phyloP scores from a whole-genome alignment of 805 yeast genomes.

The Cyberlindnera nakhonratchasimensis region DNA sequence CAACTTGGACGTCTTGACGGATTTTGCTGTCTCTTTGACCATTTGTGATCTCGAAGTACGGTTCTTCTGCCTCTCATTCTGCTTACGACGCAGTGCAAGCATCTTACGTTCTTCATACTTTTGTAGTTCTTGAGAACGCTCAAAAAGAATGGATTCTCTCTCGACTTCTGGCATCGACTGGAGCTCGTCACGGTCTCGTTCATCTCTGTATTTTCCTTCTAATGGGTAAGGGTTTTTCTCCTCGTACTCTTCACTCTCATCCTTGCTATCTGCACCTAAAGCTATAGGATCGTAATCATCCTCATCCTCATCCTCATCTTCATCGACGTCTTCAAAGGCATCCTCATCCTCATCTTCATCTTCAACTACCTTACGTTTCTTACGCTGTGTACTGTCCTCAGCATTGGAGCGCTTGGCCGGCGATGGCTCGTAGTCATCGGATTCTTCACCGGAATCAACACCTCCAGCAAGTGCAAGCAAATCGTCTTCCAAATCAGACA shows the following conservation, averaged over 20 bases:
- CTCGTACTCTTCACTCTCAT: conserved; percentile 36
- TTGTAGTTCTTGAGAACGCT: conserved; percentile 90
- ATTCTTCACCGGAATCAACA: conserved; percentile 34
- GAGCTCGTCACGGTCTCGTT: conserved; percentile 62
- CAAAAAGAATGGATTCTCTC: conserved; percentile 87
- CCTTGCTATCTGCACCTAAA: conserved; percentile 35
- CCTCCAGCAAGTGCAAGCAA: conserved; percentile 92
- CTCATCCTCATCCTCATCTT: conserved; percentile 34
- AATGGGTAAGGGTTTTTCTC: conserved; percentile 81
- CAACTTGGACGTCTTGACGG: conserved; percentile 49
- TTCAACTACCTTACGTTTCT: conserved; percentile 26
- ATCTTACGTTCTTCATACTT: conserved; percentile 79
- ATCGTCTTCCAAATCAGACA: conserved; percentile 82
- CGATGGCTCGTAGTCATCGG: conserved; percentile 35
- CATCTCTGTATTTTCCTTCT: conserved; percentile 88
- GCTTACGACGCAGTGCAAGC: conserved; percentile 76
- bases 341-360: conserved; percentile 20
- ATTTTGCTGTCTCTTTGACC: conserved; percentile 30
- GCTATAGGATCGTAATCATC: conserved; percentile 43
- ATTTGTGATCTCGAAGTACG: conserved; percentile 33
- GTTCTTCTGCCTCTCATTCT: conserved; percentile 40
- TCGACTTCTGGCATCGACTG: conserved; percentile 82
- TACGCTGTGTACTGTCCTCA: conserved; percentile 22
- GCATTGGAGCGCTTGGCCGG: conserved; percentile 28
- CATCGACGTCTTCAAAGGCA: conserved; percentile 32